Base-by-base conservation (phyloP, 2,329 filamentous ascomycete genomes). In the Phyllosticta citriasiana region DNA sequence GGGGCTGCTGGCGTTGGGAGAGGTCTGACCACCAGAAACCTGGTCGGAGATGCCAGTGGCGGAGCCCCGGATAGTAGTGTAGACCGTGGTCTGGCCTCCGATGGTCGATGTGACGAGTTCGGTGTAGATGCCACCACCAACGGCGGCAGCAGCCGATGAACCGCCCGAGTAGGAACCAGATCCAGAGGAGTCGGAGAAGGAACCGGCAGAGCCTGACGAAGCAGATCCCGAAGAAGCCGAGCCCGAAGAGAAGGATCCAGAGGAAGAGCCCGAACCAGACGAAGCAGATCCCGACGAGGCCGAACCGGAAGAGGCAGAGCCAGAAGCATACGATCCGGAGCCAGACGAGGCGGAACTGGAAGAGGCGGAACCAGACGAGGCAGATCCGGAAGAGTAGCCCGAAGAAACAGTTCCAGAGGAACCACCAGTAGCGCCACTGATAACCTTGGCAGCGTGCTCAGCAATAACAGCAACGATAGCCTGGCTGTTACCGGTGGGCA, bases 401-500 rank as follows among this genome's bases (percentile, higher is more conserved):
- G 59, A 27, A 12, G 60, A 64, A 30, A 55, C 55, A 22, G 53
- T 40, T 19, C 35, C 57, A 9, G 57, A 56, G 53, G 26, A 60
- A 56, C 59, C 59, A 26, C 55, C 33, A 19, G 56, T 62, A 22
- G 80, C 66, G 19, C 76, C 77, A 19, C 83, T 66, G 63, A 82
- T 82, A 65, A 73, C 79, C 65, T 77, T 77, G 4, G 79, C 79
- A 8, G 84, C 84, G 52, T 80, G 79, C 76, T 88, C 86, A 19
- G 85, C 82, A 19, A 80, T 84, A 40, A 84, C 78, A 69, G 88
- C 84, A 66, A 88, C 83, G 50, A 84, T 80, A 1, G 84, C 81
- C 55, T 83, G 82, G 1, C 87, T 87, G 73, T 90, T 90, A 19
- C 85, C 84, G 0, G 84, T 85, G 2, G 85, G 79, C 66, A 88